phyloP scores from a whole-genome alignment of 116 monocot species.

The Posidonia oceanica region DNA sequence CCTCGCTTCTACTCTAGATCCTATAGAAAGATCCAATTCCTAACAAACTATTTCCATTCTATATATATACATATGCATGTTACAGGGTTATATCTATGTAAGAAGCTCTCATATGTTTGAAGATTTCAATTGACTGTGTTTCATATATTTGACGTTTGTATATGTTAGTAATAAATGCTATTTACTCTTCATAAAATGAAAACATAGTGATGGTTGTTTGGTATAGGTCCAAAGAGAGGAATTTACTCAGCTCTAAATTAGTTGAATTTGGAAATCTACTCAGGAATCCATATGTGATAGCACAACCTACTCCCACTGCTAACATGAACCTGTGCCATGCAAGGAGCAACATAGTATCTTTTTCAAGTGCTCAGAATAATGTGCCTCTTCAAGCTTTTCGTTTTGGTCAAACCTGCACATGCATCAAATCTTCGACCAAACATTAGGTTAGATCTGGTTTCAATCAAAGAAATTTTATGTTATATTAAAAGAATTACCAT shows the following conservation, averaged over 20 bases:
- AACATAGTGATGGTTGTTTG: slow-evolving; percentile 5
- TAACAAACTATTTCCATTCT: too few relatives aligned
- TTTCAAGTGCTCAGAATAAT: slow-evolving; percentile 24
- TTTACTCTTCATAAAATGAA: background rate
- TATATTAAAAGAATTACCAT: slow-evolving; percentile 1
- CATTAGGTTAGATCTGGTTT: too few relatives aligned
- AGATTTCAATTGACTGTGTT: too few relatives aligned
- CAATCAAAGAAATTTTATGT: too few relatives aligned
- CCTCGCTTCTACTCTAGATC: too few relatives aligned
- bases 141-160: background rate
- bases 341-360: slow-evolving; percentile 10
- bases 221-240: slow-evolving; percentile 82
- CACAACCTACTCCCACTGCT: slow-evolving; percentile 15
- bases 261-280: slow-evolving; percentile 76
- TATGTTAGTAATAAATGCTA: background rate
- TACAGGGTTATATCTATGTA: too few relatives aligned
- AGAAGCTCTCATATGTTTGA: too few relatives aligned
- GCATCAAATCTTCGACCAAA: slow-evolving; percentile 26
- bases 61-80: too few relatives aligned
- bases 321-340: slow-evolving; percentile 16
- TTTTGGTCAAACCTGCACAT: slow-evolving; percentile 56
- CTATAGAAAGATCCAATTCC: too few relatives aligned
- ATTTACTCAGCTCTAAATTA: slow-evolving; percentile 58
- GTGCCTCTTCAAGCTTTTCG: slow-evolving; percentile 42
- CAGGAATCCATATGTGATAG: slow-evolving; percentile 32